These are phyloP conservation scores for Taphrina communis DNA, from an alignment of 1,139 yeast genomes.

Conservation along the genomic window DNA sequence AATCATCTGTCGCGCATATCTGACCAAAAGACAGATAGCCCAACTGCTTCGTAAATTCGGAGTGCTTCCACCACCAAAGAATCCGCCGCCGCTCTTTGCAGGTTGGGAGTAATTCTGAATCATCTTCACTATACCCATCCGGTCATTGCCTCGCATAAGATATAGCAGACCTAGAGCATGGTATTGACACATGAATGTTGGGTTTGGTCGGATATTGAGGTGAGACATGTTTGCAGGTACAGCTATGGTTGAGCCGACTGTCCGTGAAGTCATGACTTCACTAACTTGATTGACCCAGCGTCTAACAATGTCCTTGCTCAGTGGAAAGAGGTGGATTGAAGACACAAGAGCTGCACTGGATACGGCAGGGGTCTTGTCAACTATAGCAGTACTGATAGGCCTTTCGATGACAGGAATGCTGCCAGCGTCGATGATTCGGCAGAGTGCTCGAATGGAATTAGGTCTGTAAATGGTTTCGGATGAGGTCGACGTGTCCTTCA, in stretches of 20 bases:
- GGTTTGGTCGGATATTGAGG: conserved; percentile 43
- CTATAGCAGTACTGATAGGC: conserved; percentile 87
- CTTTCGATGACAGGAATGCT: conserved; percentile 95
- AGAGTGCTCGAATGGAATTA: conserved; percentile 89
- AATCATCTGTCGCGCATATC: conserved; percentile 76
- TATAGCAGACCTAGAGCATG: conserved; percentile 93
- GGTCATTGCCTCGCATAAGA: conserved; percentile 86
- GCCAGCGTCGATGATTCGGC: conserved; percentile 74
- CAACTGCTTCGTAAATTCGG: conserved; percentile 55
- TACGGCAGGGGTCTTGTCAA: conserved; percentile 84
- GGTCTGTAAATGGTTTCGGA: conserved; percentile 88
- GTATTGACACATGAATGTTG: conserved; percentile 83
- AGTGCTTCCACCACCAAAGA: conserved; percentile 44
- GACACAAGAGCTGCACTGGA: conserved; percentile 92
- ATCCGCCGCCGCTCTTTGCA: conserved; percentile 25
- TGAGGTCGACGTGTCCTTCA: conserved; percentile 90
- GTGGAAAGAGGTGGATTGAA: conserved; percentile 85
- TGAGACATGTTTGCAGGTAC: conserved; percentile 35
- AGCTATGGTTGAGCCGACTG: conserved; percentile 49
- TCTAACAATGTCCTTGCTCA: conserved; percentile 87
- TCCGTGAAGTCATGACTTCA: conserved; percentile 77
- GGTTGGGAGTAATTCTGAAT: conserved; percentile 66
- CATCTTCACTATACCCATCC: conserved; percentile 90
- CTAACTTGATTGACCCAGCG: conserved; percentile 93
- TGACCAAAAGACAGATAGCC: conserved; percentile 83